Base-by-base conservation (phyloP, 2,329 filamentous ascomycete species). In the Aspergillus glaucus region DNA sequence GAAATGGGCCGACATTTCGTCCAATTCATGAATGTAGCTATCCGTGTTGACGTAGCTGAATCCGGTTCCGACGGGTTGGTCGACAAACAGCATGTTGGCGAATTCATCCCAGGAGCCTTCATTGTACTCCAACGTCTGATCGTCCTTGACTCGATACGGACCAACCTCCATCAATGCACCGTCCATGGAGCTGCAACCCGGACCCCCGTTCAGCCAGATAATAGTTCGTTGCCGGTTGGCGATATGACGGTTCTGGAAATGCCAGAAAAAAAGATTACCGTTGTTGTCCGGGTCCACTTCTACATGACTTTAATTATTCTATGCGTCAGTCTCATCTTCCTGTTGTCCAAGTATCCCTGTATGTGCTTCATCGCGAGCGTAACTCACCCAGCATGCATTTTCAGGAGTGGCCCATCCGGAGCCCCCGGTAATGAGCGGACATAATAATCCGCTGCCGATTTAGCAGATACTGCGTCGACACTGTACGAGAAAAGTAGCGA, bases 31-130 rank as follows among this genome's bases (percentile, higher is more conserved):
- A 15, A 96, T 68, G 63, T 88, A 97, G 61, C 83, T 87, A 68
- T 98, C 80, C 12, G 88, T 93, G 63, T 95, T 86, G 63, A 91
- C 91, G 64, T 93, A 97, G 71, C 93, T 98, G 74, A 87, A 98
- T 2, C 93, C 93, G 1, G 92, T 96, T 10, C 93, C 94, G 32
- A 97, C 91, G 0, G 93, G 93, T 65, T 97, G 94, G 65, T 98
- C 93, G 51, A 98, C 88, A 64, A 98, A 98, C 50, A 98, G 81
- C 45, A 98, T 71, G 62, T 98, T 98, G 55, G 93, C 89, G 63
- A 97, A 98, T 73, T 98, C 92, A 69, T 95, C 87, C 94, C 94
- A 98, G 1, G 90, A 91, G n/a, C 93, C 93, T 48, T 94, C 86
- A 67, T 96, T 96, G 66, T 88, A 84, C 50, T 76, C 76, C 49